These are phyloP conservation scores for Vaucheria bursata DNA, from an alignment of 352 stramenopile genomes.

Conservation along the genomic window DNA sequence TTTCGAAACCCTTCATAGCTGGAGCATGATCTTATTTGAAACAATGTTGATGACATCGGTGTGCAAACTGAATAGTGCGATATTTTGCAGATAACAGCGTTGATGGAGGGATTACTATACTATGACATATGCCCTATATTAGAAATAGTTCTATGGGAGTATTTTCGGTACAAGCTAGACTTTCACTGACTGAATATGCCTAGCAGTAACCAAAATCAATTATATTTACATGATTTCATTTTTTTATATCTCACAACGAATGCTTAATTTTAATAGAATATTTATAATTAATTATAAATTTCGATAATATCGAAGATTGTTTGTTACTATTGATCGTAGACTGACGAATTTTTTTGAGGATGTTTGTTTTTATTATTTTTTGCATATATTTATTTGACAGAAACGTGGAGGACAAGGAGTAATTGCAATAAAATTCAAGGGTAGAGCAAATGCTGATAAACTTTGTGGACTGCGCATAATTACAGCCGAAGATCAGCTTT, in stretches of 20 bases:
- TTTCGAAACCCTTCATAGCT: too few relatives aligned
- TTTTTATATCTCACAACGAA: neutral
- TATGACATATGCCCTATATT: too few relatives aligned
- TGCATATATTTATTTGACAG: neutral
- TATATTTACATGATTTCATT: neutral
- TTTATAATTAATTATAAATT: neutral
- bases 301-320: neutral
- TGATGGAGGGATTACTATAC: too few relatives aligned
- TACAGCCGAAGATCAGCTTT: constrained; percentile 61
- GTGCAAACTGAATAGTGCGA: too few relatives aligned
- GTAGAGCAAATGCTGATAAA: constrained; percentile 18
- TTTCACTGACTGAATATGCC: too few relatives aligned
- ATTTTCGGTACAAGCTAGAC: too few relatives aligned
- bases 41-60: too few relatives aligned
- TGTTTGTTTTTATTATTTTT: too few relatives aligned
- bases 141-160: too few relatives aligned
- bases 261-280: neutral
- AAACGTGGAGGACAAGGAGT: constrained; percentile 57
- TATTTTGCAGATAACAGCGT: too few relatives aligned
- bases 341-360: too few relatives aligned
- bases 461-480: constrained; percentile 58
- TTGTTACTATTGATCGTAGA: neutral
- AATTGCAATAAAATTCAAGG: constrained; percentile 63
- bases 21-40: too few relatives aligned
- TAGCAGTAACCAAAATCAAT: neutral